Base-by-base conservation (phyloP, 1,284 basidiomycete species). In the Psilocybe mexicana region DNA sequence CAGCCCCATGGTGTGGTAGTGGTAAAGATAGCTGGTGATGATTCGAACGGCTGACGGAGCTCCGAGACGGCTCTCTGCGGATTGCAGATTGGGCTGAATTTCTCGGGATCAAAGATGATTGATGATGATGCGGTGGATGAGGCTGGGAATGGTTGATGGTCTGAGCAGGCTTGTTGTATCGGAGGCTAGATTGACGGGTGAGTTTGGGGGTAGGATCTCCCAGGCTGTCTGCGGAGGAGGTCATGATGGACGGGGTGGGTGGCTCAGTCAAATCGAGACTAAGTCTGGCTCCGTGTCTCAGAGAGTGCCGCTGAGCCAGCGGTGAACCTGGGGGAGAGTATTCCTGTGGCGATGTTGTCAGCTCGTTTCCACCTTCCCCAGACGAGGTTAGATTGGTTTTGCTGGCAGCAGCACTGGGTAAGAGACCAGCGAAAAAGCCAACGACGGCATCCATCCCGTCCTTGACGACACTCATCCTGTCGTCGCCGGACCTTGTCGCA, bases 381-480 rank as follows among this genome's bases (percentile, higher is more conserved):
- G 60, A 35, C 10, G 56, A 40, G 6, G 45, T 33, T 28, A 60
- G 33, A 52, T 49, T 54, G 23, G 46, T 43, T 54, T 59, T 63
- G 48, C 58, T 64, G n/a, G 55, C 58, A 25, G 61, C 51, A 26
- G 65, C 65, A 61, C 69, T 67, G 5, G 73, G 76, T 40, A 89
- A 79, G 50, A 87, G 74, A 0, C 85, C 84, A 2, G 85, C 66
- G 24, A 90, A 64, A 60, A 86, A 87, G 24, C 77, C 84, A 7
- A 87, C 81, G 28, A 87, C 82, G 2, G 81, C 79, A 40, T 77
- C 80, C 12, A 86, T 76, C n/a, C 82, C 78, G 30, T 72, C 65
- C 66, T 69, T 67, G 57, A 68, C 64, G 54, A 67, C 65, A 63
- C 72, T 61, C 55, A 65, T 61, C 59, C 67, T 64, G n/a, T 63